Evolutionary conservation across 306 rosid genomes (phyloP), one percentile per base, ranked within the genome.

Genomic region (Begonia loranthoides): DNA sequence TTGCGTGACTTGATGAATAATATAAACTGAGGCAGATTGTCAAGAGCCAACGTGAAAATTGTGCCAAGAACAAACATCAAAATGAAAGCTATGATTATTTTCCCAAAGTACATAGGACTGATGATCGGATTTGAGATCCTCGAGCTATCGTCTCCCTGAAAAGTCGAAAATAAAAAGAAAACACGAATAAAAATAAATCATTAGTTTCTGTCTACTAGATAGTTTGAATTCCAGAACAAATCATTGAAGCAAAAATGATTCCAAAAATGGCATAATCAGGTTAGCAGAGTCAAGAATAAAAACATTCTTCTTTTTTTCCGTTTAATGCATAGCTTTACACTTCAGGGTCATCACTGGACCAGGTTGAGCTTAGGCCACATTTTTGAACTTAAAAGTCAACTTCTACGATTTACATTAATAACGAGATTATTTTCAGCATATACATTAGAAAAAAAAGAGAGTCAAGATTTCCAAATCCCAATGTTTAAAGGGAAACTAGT

Each of bases 41-140:
- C 93, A 12, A 87, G 88, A 69, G 76, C 69, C 64, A 76, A 44
- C 8, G 95, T 77, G 52, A 82, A 69, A 47, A 77, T 52, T 52
- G 81, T 79, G 50, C 78, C 87, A 12, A 87, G 76, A 9, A 77
- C 66, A 65, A 87, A 87, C 21, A 79, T 63, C 53, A 82, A 61
- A 66, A 67, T 24, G 61, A 79, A 77, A 66, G 86, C 95, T 19
- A 71, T 13, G 17, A 75, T 5, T 57, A 77, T 75, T 67, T 79
- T 87, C 58, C 72, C 76, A 22, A 82, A 50, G 65, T 79, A 82
- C 22, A 48, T 0, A 45, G 39, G 45, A 63, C 68, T 56, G 63
- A 79, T 60, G 15, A 4, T 55, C 53, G 75, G 83, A 15, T 63
- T 61, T 33, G 70, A 57, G 36, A 33, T 62, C 41, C 21, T 56